Evolutionary conservation across 768 basidiomycete species (phyloP).

Genomic region (Agrocybe praecox): DNA sequence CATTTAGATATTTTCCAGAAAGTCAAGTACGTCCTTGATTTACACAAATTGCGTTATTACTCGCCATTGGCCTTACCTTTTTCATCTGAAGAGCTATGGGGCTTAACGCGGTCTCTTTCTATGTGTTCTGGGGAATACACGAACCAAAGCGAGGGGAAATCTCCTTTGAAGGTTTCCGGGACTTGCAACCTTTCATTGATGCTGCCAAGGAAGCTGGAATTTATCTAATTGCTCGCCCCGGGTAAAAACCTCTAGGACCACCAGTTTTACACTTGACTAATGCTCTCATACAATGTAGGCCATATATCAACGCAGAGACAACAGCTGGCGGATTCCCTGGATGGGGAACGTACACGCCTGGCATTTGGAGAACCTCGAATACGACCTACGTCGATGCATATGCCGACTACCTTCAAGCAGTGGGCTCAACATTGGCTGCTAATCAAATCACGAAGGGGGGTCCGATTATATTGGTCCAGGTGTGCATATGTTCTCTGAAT

Average conservation of each 20-base stretch:
- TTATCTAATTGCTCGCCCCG: constrained; percentile 56
- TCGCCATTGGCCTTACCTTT: not conserved
- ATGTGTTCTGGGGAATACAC: constrained; percentile 45
- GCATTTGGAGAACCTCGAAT: constrained; percentile 46
- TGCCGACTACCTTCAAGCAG: constrained; percentile 47
- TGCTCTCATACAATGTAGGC: constrained; percentile 24
- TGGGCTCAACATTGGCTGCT: constrained; percentile 45
- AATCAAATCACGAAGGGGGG: constrained; percentile 65
- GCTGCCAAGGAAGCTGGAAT: constrained; percentile 55
- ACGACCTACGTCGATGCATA: constrained; percentile 48
- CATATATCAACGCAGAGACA: constrained; percentile 51
- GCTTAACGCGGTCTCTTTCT: constrained; percentile 46
- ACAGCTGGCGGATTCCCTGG: constrained; percentile 60
- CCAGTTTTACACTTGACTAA: not conserved
- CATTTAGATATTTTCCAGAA: constrained; percentile 48
- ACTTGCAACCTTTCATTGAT: constrained; percentile 55
- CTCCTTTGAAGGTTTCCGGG: constrained; percentile 57
- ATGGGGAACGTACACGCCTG: constrained; percentile 54
- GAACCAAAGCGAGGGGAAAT: constrained; percentile 51
- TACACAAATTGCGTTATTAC: not conserved
- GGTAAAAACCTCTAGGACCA: constrained; percentile 31
- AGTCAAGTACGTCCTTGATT: constrained; percentile 33
- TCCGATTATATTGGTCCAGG: constrained; percentile 49
- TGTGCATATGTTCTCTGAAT: constrained; percentile 6
- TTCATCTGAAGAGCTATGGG: constrained; percentile 34